Evolutionary conservation across 441 rosid species (phyloP), one percentile per base, ranked within the genome.

Genomic region (Gossypium aridum): DNA sequence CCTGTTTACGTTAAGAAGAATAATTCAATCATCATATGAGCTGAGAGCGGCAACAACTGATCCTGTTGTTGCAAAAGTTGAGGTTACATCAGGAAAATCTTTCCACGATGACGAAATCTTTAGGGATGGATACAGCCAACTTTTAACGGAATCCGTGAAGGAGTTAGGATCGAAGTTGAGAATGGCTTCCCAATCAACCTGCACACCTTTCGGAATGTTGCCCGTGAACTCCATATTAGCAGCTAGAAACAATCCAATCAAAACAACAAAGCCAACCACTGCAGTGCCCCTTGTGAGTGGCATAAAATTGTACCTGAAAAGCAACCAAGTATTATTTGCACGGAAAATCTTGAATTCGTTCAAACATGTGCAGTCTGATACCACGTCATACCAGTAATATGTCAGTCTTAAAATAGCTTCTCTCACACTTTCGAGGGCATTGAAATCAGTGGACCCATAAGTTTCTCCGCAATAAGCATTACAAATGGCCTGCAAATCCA

Each of bases 141-240:
- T 83, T 85, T 87, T 91, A 55, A 88, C 81, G 14, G 97, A 88
- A 82, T 79, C 90, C 20, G 82, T 75, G 64, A 92, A 96, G 43
- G 83, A 76, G 72, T 83, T 79, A 2, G 97, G 89, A 67, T 92
- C 89, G 23, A 76, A 81, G 73, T 84, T 90, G 72, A 96, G 89
- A 77, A 96, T 93, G 78, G 97, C 99, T 66, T 91, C 99, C 99
- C 99, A 93, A 80, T 96, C 98, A 55, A 93, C 87, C 78, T 96
- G 99, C 77, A 88, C 72, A 39, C 88, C 96, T 82, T 87, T 79
- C 0, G 97, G 98, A 37, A 93, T 91, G 80, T 78, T 70, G 76
- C 86, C 97, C 10, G 86, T 78, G 74, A 91, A 92, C 82, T 92
- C 97, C 97, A 93, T 93, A 76, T 93, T 92, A 76, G 98, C 98